Conservation (phyloP, 1,139 yeast species). For the Suhomyces taliae region DNA sequence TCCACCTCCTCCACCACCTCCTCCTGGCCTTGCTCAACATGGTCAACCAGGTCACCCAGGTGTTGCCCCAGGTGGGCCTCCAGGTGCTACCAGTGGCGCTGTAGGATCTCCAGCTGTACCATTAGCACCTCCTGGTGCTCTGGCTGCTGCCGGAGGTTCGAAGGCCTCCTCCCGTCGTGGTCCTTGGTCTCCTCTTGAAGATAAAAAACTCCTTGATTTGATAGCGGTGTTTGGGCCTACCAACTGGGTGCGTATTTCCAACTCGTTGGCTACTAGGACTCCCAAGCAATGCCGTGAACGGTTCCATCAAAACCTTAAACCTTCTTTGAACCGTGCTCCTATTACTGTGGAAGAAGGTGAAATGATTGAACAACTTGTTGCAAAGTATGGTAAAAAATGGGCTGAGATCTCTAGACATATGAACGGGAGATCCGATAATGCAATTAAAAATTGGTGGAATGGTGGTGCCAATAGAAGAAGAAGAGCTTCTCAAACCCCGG, state of each 20-base stretch:
- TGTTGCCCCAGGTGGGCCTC: not conserved
- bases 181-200: constrained; percentile 91
- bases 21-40: not conserved
- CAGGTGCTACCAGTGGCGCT: not conserved
- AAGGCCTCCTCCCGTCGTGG: constrained; percentile 47
- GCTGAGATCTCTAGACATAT: constrained; percentile 90
- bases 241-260: constrained; percentile 87
- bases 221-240: constrained; percentile 78
- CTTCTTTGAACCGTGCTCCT: constrained; percentile 77
- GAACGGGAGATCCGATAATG: constrained; percentile 85
- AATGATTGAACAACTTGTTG: constrained; percentile 75
- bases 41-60: not conserved
- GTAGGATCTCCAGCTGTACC: not conserved
- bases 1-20: not conserved
- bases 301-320: constrained; percentile 89
- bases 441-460: constrained; percentile 96
- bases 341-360: constrained; percentile 84
- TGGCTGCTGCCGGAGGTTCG: not conserved
- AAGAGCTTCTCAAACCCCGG: constrained; percentile 34
- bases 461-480: constrained; percentile 84
- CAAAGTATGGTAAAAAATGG: constrained; percentile 85
- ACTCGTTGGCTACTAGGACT: constrained; percentile 70
- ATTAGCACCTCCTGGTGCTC: not conserved
- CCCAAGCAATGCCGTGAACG: constrained; percentile 94
- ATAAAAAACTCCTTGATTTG: constrained; percentile 65